Base-by-base conservation (phyloP, 768 basidiomycete species). In the Hydnomerulius pinastri region DNA sequence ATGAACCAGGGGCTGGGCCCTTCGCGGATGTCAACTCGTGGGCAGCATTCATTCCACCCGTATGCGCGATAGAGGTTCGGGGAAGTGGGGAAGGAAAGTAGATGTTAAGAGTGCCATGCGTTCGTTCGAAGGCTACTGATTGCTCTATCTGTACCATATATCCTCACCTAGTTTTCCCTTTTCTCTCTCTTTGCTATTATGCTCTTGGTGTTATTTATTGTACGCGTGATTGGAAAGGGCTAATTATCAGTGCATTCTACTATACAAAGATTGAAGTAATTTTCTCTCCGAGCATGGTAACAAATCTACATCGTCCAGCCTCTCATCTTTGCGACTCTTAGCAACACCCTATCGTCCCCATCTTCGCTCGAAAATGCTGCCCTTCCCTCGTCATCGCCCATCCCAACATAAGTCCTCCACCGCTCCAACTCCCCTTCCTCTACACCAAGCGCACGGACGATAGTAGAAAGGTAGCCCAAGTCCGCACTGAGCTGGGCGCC, bases 391-490 rank as follows among this genome's bases (percentile, higher is more conserved):
- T 66, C 72, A 25, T 87, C 81, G 37, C 82, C 81, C 71, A 87
- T 68, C 30, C 80, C 82, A n/a, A 78, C 75, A 46, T 75, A 84
- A 43, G 80, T 79, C 65, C 80, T 83, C 96, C 96, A 98, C 61
- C 72, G 74, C 55, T 87, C 87, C 38, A 98, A 71, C 30, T 86
- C 87, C 6, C 82, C 81, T 60, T 78, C 86, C 57, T 96, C 92
- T 5, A 96, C 92, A 61, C 95, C 93, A 43, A 98, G 75, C 23
- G 92, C 94, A 40, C 85, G 77, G 28, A 94, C 87, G 40, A 98
- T 94, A 58, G 96, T 97, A 2, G 84, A 82, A 33, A 99, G 75
- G 70, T 98, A 97, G 20, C 84, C 88, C 53, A 99, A 67, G 71
- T 99, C 97, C 4, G 87, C 86, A 2, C 80, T 75, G 17, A 99